Evolutionary conservation across 129 eudicot genomes (phyloP).

Genomic region (Flaveria robusta): DNA sequence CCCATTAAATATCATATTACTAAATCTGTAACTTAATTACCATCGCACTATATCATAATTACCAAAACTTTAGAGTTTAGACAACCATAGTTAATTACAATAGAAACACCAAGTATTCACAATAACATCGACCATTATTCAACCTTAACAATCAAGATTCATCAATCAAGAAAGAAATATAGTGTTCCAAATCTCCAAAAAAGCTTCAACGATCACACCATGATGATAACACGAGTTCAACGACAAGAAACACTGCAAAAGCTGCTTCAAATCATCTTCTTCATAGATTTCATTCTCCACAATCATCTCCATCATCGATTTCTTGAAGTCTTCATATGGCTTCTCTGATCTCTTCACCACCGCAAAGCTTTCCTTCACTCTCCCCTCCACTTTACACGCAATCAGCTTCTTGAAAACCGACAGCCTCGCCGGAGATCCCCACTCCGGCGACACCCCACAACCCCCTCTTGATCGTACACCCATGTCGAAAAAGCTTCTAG

Average conservation of each 20-base stretch:
- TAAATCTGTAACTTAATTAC: too few relatives aligned
- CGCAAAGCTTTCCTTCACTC: slow-evolving; percentile 78
- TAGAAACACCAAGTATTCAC: background rate
- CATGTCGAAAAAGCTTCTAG: slow-evolving; percentile 45
- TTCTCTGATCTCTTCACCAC: slow-evolving; percentile 72
- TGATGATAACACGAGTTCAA: slow-evolving; percentile 57
- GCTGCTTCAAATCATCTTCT: slow-evolving; percentile 58
- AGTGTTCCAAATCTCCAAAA: slow-evolving; percentile 54
- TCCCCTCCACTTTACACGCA: slow-evolving; percentile 29
- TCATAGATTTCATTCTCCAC: slow-evolving; percentile 66
- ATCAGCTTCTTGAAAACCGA: slow-evolving; percentile 21
- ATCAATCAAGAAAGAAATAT: slow-evolving; percentile 34
- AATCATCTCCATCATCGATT: slow-evolving; percentile 77
- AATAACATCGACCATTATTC: too few relatives aligned
- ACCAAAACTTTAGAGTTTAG: too few relatives aligned
- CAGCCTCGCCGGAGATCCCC: slow-evolving; percentile 22
- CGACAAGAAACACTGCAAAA: slow-evolving; percentile 60
- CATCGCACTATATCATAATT: too few relatives aligned
- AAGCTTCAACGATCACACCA: slow-evolving; percentile 57
- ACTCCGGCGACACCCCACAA: slow-evolving; percentile 10
- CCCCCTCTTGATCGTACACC: background rate
- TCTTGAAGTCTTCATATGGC: slow-evolving; percentile 75
- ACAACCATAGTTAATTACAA: too few relatives aligned
- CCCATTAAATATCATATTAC: too few relatives aligned
- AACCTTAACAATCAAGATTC: background rate